Evolutionary conservation across 192 early-diverging fungal genomes (phyloP), one percentile per base, ranked within the genome.

Genomic region (Rhizoclosmatium globosum): DNA sequence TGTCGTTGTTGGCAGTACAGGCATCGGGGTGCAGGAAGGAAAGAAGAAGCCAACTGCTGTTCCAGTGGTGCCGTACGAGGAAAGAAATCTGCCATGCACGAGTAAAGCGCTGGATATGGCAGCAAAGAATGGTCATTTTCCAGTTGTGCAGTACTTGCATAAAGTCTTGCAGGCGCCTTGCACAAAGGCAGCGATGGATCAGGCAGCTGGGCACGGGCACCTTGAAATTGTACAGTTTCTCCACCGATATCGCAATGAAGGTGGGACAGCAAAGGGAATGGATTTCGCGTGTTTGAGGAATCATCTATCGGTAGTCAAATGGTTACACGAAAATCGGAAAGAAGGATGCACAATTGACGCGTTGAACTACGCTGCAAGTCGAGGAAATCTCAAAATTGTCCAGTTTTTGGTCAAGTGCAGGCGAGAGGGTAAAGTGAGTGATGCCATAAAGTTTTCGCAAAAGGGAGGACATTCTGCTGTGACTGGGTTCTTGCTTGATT

Each of bases 301-400:
- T 47, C 72, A 77, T 64, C 48, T 81, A 19, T 17, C 43, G 7
- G 67, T 77, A 19, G 74, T 81, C n/a, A 76, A 76, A 42, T 81
- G 41, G 17, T 45, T 83, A 44, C 74, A 79, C 64, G 78, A 81
- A 50, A 67, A 81, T 21, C 41, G 82, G 19, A 68, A 64, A 19
- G 78, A 83, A 43, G 78, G 78, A 9, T 83, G 82, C 78, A 76
- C 78, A 15, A 9, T 42, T 11, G 61, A 76, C n/a, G 74, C 74
- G 2, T 39, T 76, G 15, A 76, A 76, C 46, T 62, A 62, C 41
- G 74, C 74, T 19, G 74, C 74, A 11, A 47, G 60, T 13, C 59
- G 64, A 15, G 74, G 74, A 23, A 39, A 76, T 39, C 15, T 76
- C 2, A 38, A 64, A 7, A 43, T 76, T 4, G 31, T 66, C 42